Evolutionary conservation across 495 filamentous ascomycete genomes (phyloP).

Genomic region (Cenococcum geophilum): DNA sequence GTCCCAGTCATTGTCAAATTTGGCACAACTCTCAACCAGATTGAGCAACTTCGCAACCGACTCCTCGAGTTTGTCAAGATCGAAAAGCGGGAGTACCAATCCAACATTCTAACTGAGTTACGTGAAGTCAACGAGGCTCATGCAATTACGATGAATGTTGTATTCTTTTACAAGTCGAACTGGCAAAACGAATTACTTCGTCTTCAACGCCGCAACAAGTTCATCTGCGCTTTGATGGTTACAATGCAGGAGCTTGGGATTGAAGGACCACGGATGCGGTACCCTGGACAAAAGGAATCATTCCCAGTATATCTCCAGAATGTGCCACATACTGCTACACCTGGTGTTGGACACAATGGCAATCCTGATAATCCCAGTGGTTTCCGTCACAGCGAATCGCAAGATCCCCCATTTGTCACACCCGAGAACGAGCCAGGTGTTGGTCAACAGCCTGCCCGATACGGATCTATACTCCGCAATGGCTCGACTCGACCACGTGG

Average conservation of each 20-base stretch:
- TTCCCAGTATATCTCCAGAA: slow-evolving; percentile 56
- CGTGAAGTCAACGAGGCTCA: slow-evolving; percentile 58
- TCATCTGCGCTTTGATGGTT: slow-evolving; percentile 88
- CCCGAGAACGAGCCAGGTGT: slow-evolving; percentile 9
- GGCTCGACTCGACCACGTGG: slow-evolving; percentile 48
- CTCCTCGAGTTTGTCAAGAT: slow-evolving; percentile 76
- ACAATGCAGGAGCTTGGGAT: slow-evolving; percentile 80
- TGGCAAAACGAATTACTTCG: slow-evolving; percentile 91
- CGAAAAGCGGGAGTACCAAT: slow-evolving; percentile 89
- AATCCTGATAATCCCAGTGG: slow-evolving; percentile 37
- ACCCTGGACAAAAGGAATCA: slow-evolving; percentile 57
- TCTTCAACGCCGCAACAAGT: slow-evolving; percentile 85
- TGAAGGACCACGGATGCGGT: slow-evolving; percentile 74
- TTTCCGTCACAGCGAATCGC: slow-evolving; percentile 19
- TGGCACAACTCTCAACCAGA: slow-evolving; percentile 79
- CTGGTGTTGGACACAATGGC: slow-evolving; percentile 38
- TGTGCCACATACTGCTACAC: slow-evolving; percentile 38
- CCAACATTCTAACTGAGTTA: slow-evolving; percentile 85
- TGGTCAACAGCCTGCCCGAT: slow-evolving; percentile 14
- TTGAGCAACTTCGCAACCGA: slow-evolving; percentile 75
- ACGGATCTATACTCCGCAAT: slow-evolving; percentile 53
- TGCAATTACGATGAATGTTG: slow-evolving; percentile 80
- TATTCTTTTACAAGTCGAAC: slow-evolving; percentile 96
- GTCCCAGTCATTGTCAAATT: slow-evolving; percentile 80
- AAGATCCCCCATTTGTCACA: slow-evolving; percentile 34